Evolutionary conservation across 2,329 filamentous ascomycete species (phyloP).

Genomic region (Cryoendolithus antarcticus): DNA sequence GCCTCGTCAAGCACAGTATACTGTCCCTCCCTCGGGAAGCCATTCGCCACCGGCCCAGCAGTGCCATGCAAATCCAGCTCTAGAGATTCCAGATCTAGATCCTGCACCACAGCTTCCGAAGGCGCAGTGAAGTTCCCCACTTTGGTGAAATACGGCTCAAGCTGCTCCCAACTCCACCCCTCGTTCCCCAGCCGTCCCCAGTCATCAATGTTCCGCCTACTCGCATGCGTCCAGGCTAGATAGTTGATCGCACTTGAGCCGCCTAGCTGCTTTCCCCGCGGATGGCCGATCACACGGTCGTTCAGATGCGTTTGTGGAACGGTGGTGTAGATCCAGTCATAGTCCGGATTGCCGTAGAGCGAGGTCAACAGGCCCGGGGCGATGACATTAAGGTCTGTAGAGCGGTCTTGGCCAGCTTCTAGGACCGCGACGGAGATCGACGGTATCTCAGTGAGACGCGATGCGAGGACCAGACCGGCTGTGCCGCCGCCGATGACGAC

Average conservation of each 20-base stretch:
- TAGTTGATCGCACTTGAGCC: constrained; percentile 8
- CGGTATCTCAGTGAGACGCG: constrained; percentile 10
- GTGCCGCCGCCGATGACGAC: constrained; percentile 9
- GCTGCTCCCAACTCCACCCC: constrained; percentile 18
- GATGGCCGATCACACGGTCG: constrained; percentile 5
- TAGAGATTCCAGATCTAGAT: constrained; percentile 4
- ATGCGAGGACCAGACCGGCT: constrained; percentile 11
- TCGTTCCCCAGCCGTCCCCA: constrained; percentile 24
- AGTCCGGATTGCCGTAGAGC: constrained; percentile 14
- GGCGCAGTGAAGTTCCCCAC: constrained; percentile 20
- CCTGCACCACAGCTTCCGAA: constrained; percentile 2
- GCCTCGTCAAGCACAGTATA: constrained; percentile 7
- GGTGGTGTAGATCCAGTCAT: constrained; percentile 22
- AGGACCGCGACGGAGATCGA: constrained; percentile 19
- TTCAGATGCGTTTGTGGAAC: constrained; percentile 6
- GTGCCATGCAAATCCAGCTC: constrained; percentile 1
- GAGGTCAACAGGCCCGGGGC: constrained; percentile 5
- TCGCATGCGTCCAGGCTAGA: constrained; percentile 9
- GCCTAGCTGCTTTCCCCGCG: constrained; percentile 8
- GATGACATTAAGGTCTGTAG: constrained; percentile 6
- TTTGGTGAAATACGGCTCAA: constrained; percentile 21
- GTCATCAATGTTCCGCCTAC: constrained; percentile 22
- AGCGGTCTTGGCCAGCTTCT: constrained; percentile 16
- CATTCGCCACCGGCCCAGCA: constrained; percentile 4
- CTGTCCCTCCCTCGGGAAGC: constrained; percentile 1